These are phyloP conservation scores for Suhomyces sp. DNA, from an alignment of 805 yeast species.

Conservation along the genomic window DNA sequence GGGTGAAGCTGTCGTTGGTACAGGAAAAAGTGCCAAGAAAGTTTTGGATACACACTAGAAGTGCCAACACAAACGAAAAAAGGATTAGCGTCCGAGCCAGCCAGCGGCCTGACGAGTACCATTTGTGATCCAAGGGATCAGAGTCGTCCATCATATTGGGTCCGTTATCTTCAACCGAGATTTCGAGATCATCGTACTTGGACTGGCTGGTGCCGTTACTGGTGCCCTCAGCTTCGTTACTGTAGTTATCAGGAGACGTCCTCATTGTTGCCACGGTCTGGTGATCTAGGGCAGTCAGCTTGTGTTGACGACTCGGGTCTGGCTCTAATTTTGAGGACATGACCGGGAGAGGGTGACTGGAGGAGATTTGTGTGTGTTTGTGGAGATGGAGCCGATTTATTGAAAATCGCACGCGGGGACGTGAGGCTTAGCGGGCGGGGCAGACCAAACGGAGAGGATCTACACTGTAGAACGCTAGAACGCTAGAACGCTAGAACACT, in stretches of 20 bases:
- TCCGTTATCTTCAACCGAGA: not conserved
- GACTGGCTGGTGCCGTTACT: not conserved
- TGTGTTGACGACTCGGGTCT: not conserved
- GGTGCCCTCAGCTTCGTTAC: not conserved
- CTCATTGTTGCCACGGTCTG: not conserved
- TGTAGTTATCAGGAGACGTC: not conserved
- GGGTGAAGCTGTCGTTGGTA: slow-evolving; percentile 12
- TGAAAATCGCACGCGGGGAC: not conserved
- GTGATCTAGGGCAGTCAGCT: not conserved
- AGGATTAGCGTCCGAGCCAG: not conserved
- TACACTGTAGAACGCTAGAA: not conserved
- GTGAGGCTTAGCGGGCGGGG: not conserved
- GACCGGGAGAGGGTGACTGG: not conserved
- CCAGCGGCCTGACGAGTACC: not conserved
- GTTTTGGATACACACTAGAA: slow-evolving; percentile 16
- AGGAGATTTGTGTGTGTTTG: not conserved
- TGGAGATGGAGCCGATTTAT: not conserved
- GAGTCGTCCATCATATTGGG: not conserved
- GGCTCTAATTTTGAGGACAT: not conserved
- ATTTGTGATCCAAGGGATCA: not conserved
- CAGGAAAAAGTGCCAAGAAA: slow-evolving; percentile 29
- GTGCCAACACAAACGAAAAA: slow-evolving; percentile 8
- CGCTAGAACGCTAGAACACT: too few relatives aligned
- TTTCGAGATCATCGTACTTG: not conserved
- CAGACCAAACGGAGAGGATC: not conserved